phyloP scores from a whole-genome alignment of 257 asterid species.

The Coffea canephora region DNA sequence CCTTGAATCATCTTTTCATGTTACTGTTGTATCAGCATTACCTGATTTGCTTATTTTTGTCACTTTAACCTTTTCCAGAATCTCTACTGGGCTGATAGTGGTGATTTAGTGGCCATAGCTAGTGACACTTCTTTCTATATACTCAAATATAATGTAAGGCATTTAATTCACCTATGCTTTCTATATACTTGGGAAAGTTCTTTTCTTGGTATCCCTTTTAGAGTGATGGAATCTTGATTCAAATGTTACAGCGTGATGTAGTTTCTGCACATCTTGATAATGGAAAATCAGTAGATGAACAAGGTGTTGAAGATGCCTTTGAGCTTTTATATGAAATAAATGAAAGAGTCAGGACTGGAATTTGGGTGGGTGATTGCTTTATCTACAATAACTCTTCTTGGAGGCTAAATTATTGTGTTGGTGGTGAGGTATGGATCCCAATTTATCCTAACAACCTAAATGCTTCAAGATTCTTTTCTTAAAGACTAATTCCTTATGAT shows the following conservation, averaged over 20 bases:
- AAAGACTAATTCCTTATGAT: slow-evolving; percentile 4
- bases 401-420: slow-evolving; percentile 97
- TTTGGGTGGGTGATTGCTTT: slow-evolving; percentile 99
- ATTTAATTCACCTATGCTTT: background rate
- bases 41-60: background rate
- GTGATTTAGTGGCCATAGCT: slow-evolving; percentile 85
- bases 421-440: slow-evolving; percentile 75
- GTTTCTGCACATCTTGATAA: slow-evolving; percentile 90
- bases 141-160: slow-evolving; percentile 73
- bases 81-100: slow-evolving; percentile 95
- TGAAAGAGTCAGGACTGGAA: slow-evolving; percentile 95
- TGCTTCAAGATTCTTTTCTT: slow-evolving; percentile 10
- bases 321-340: slow-evolving; percentile 89
- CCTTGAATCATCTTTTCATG: slow-evolving; percentile 10
- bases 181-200: slow-evolving; percentile 10
- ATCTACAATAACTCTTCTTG: slow-evolving; percentile 92
- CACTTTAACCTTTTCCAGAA: slow-evolving; percentile 52
- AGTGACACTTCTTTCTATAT: slow-evolving; percentile 83
- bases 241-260: slow-evolving; percentile 75
- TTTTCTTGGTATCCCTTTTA: slow-evolving; percentile 7
- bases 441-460: background rate
- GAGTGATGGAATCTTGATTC: slow-evolving; percentile 19
- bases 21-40: slow-evolving; percentile 15
- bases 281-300: slow-evolving; percentile 85
- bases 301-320: slow-evolving; percentile 98